Conservation (phyloP, 2,329 filamentous ascomycete genomes). For the Fusarium liriodendri region DNA sequence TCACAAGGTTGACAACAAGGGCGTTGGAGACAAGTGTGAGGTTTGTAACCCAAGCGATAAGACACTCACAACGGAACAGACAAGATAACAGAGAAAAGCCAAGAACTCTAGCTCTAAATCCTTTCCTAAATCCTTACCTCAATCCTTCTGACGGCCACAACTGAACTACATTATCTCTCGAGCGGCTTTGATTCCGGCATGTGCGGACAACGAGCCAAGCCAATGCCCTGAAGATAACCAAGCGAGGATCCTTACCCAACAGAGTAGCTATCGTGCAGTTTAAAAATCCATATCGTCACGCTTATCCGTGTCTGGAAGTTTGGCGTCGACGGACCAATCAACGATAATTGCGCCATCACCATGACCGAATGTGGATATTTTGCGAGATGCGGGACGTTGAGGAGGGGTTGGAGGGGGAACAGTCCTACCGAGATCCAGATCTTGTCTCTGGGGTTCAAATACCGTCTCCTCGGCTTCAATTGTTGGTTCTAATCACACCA, state of each 20-base stretch:
- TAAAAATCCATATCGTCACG: neutral
- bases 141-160: neutral
- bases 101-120: neutral
- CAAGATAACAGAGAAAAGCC: neutral
- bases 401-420: neutral
- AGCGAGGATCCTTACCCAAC: constrained; percentile 37
- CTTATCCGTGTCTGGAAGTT: constrained; percentile 6
- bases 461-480: neutral
- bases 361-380: constrained; percentile 16
- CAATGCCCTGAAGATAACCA: neutral
- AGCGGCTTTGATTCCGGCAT: neutral
- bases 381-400: constrained; percentile 12
- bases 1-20: neutral
- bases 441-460: constrained; percentile 14
- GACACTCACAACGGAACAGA: too few species aligned
- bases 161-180: neutral
- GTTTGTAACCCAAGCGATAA: neutral
- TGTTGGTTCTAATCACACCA: neutral
- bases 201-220: neutral
- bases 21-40: neutral
- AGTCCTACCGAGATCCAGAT: neutral
- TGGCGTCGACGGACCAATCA: neutral
- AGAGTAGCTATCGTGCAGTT: neutral
- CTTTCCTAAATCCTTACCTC: neutral
- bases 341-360: neutral